These are phyloP conservation scores for Telfairia occidentalis DNA, from an alignment of 331 rosid genomes.

Conservation along the genomic window DNA sequence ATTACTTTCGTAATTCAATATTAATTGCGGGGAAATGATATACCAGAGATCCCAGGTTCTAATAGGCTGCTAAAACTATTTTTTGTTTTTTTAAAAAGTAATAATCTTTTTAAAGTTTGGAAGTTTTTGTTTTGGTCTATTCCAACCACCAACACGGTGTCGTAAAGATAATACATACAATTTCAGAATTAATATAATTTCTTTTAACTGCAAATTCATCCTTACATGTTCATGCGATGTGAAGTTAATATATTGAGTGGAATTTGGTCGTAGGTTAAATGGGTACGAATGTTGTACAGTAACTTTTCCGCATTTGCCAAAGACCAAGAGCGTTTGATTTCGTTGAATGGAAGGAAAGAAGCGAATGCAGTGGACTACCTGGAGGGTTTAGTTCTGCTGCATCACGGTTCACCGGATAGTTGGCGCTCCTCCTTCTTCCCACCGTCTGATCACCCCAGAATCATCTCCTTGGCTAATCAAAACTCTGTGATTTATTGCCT, in stretches of 20 bases:
- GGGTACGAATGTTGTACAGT: conserved; percentile 69
- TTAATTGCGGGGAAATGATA: too few relatives aligned
- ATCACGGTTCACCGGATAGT: conserved; percentile 54
- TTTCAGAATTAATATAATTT: neutral
- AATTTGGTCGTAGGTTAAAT: conserved; percentile 44
- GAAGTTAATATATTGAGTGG: neutral
- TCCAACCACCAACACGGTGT: neutral
- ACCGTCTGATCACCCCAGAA: conserved; percentile 42
- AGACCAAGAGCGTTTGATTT: conserved; percentile 77
- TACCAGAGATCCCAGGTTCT: too few relatives aligned
- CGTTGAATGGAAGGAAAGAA: conserved; percentile 44
- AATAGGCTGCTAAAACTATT: too few relatives aligned
- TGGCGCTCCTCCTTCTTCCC: conserved; percentile 97
- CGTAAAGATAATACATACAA: neutral
- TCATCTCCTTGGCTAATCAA: conserved; percentile 35
- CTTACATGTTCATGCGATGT: too few relatives aligned
- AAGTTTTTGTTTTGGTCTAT: neutral
- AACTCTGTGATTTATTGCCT: conserved; percentile 52
- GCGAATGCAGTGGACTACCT: conserved; percentile 45
- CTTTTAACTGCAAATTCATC: too few relatives aligned
- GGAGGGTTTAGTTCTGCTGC: conserved; percentile 69
- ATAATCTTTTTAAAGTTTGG: too few relatives aligned
- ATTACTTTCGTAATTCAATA: too few relatives aligned
- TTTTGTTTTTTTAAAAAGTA: too few relatives aligned
- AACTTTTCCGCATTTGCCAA: conserved; percentile 54